Evolutionary conservation across 73 alveolate species (phyloP).

Genomic region (Durusdinium trenchii): DNA sequence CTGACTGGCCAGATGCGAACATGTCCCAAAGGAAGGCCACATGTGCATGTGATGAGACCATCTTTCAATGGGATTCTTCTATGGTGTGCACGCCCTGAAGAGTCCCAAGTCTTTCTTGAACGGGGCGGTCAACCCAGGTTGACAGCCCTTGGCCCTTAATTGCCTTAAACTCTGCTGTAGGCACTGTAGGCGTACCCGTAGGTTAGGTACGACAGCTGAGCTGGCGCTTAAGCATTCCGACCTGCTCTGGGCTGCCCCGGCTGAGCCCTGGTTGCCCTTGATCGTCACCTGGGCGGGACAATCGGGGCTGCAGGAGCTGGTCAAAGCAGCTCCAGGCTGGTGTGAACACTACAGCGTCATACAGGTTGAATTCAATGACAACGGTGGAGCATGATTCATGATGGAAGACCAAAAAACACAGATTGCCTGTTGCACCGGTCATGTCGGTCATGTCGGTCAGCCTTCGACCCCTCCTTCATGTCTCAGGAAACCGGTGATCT

Average conservation of each 20-base stretch:
- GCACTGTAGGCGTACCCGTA: not conserved
- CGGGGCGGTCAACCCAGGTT: too few species aligned
- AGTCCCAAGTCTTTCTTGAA: too few species aligned
- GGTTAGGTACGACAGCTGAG: not conserved
- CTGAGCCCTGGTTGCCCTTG: conserved; percentile 67
- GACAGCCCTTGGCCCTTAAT: too few species aligned
- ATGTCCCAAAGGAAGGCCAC: too few species aligned
- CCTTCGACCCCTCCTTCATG: too few species aligned
- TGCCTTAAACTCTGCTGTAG: too few species aligned
- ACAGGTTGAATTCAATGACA: not conserved
- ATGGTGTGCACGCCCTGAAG: too few species aligned
- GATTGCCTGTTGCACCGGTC: too few species aligned
- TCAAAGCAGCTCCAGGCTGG: not conserved
- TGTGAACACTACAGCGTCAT: not conserved
- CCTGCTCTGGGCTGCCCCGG: not conserved
- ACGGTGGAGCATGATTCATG: not conserved
- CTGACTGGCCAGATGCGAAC: too few species aligned
- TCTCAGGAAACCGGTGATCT: not conserved
- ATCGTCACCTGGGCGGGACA: not conserved
- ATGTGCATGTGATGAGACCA: too few species aligned
- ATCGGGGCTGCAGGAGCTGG: not conserved
- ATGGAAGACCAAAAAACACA: not conserved
- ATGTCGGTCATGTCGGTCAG: too few species aligned
- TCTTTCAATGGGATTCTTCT: too few species aligned
- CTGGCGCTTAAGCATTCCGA: not conserved